Base-by-base conservation (phyloP, 2,329 filamentous ascomycete genomes). In the Pseudofabraea citricarpa region DNA sequence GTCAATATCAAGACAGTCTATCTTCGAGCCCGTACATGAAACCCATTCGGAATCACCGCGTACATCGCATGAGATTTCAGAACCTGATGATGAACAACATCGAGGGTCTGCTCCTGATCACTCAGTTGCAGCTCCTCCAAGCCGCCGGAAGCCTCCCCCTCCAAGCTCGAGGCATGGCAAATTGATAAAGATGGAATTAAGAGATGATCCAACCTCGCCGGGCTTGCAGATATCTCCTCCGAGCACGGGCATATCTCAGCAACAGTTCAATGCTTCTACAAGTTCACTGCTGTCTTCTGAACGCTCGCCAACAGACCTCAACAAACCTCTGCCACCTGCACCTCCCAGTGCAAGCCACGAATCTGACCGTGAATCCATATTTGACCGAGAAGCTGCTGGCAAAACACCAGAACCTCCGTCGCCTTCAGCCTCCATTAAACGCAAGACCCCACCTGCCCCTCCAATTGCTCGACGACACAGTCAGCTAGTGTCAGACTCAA, bases 131-230 rank as follows among this genome's bases (percentile, higher is more conserved):
- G 58, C 60, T 23, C 56, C 59, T 40, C 60, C 68, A 31, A 67
- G 73, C 51, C 85, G 83, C 58, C 81, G 79, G 63, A 79, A 78
- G 50, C 84, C 85, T 12, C 86, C 87, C 5, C 84, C 85, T 6
- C 86, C 86, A 9, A 88, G 77, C 58, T 89, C 85, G 40, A 79
- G 86, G 43, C 86, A 90, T 65, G 88, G 88, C 4, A 90, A 85
- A 63, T 73, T 83, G 15, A 85, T 91, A 51, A 79, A 73, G 51
- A 62, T 69, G 33, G 66, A 74, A 55, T 52, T 68, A 47, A 66
- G 65, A 41, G 60, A 56, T 40, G 52, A 71, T 46, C 53, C 65
- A 59, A 58, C 64, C 51, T 50, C 24, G 44, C 59, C 62, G 50
- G 52, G 64, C 22, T 49, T 54, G 8, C 58, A 51, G 39, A 54